These are phyloP conservation scores for Blastomyces parvus DNA, from an alignment of 2,329 filamentous ascomycete genomes.

Conservation along the genomic window DNA sequence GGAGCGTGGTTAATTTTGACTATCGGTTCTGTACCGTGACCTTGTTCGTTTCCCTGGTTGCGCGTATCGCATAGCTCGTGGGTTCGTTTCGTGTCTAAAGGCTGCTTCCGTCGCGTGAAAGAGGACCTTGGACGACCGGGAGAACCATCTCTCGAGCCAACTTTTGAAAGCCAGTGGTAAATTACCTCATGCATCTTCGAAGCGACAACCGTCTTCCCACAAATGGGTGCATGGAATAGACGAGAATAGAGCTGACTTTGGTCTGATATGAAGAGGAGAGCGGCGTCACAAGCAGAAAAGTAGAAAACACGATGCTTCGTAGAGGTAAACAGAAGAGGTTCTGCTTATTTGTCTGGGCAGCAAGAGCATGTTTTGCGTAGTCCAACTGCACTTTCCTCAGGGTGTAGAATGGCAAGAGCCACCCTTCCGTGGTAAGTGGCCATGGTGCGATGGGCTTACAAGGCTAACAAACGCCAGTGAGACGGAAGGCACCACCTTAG, in stretches of 20 bases:
- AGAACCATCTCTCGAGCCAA: not conserved
- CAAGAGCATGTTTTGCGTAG: not conserved
- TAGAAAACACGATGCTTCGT: not conserved
- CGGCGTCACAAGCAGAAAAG: too few species aligned
- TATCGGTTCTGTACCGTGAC: too few species aligned
- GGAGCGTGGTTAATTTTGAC: not conserved
- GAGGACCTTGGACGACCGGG: not conserved
- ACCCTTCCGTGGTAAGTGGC: not conserved
- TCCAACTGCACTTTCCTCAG: not conserved
- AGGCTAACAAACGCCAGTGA: not conserved
- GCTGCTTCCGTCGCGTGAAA: not conserved
- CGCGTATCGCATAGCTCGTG: too few species aligned
- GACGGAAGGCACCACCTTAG: not conserved
- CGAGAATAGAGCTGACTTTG: not conserved
- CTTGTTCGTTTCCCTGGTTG: not conserved
- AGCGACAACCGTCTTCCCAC: not conserved
- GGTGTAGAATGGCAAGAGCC: not conserved
- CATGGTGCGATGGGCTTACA: not conserved
- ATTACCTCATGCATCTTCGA: not conserved
- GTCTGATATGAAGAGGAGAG: not conserved
- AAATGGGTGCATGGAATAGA: not conserved
- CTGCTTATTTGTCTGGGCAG: not conserved
- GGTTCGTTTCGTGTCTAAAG: not conserved
- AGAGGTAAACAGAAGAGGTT: not conserved
- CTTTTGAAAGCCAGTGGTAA: not conserved